Base-by-base conservation (phyloP, 306 rosid genomes). In the Gynostemma pentaphyllum region DNA sequence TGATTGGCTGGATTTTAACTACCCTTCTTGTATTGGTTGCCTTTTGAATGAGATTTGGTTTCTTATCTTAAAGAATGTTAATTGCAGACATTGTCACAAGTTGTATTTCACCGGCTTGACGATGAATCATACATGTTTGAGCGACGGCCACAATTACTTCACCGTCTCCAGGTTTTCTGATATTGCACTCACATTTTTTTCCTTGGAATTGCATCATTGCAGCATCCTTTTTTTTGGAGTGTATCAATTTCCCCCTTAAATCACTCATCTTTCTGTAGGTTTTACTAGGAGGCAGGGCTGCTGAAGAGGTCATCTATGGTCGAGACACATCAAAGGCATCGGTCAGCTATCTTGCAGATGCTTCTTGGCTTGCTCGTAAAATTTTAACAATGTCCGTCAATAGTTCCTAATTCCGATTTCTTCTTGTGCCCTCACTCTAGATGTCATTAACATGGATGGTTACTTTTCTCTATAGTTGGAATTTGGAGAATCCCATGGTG, bases 361-460 rank as follows among this genome's bases (percentile, higher is more conserved):
- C 99, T 50, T 84, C 97, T 45, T 94, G 97, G 95, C 95, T 94
- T 72, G 97, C 99, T 69, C 99, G 97, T 67, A 86, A 94, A 94
- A 88, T 94, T 69, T 71, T 94, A 68, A 86, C 97, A 73, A 84
- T 94, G 99, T 88, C 37, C 27, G 88, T 69, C 14, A 22, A 23
- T 18, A 1, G 9, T 68, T 69, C 71, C 56, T 32, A 26, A 48
- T 66, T 61, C 59, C 54, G 22, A 54, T n/a, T 9, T 42, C 36
- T 32, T 40, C 64, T 18, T 13, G 39, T 21, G 56, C 45, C 70
- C 27, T 36, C 68, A 14, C 39, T 55, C 74, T 45, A 42, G 59
- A 42, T 77, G 15, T 53, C 30, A 18, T n/a, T 23, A 41, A 54
- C 62, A 40, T 21, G 15, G 21, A 26, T 61, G 34, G 21, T 19